These are phyloP conservation scores for Starmerella bombicola DNA, from an alignment of 805 yeast genomes.

Conservation along the genomic window DNA sequence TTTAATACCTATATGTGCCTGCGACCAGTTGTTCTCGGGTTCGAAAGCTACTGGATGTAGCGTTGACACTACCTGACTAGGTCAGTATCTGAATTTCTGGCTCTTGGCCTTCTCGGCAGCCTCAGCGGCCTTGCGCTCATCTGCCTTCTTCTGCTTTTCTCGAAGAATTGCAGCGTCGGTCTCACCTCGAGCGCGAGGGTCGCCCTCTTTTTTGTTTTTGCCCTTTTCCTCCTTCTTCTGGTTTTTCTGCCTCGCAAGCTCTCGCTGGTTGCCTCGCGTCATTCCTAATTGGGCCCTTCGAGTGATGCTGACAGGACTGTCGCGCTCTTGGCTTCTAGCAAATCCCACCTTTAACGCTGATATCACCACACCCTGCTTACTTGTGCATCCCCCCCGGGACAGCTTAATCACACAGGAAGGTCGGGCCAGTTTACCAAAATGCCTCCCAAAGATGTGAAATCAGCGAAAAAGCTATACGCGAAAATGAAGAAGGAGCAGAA, in stretches of 20 bases:
- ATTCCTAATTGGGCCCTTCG: conserved; percentile 31
- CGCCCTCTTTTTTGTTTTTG: conserved; percentile 66
- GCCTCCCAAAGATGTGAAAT: conserved; percentile 36
- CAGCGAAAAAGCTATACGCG: conserved; percentile 61
- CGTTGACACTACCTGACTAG: no score
- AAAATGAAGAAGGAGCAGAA: conserved; percentile 51
- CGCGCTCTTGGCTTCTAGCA: no score
- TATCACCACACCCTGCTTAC: no score
- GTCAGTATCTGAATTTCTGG: conserved; percentile 11
- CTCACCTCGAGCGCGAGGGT: conserved; percentile 75
- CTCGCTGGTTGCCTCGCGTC: conserved; percentile 97
- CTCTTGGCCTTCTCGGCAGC: conserved; percentile 4
- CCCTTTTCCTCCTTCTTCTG: conserved; percentile 61
- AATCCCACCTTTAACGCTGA: no score
- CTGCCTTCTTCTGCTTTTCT: conserved; percentile 74
- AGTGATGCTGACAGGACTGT: no score
- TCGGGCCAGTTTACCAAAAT: no score
- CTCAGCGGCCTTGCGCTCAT: conserved; percentile 25
- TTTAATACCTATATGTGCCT: no score
- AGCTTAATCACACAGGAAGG: no score
- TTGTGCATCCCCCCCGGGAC: no score
- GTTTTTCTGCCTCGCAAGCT: conserved; percentile 80
- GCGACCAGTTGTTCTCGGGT: no score
- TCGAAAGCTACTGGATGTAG: no score
- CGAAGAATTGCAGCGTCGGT: conserved; percentile 83